A percentile compares a stretch with the other conserved stretches of the same genome.
Evolutionary conservation across 140 eudicot genomes (phyloP).

Genomic region (Bidens hawaiensis): DNA sequence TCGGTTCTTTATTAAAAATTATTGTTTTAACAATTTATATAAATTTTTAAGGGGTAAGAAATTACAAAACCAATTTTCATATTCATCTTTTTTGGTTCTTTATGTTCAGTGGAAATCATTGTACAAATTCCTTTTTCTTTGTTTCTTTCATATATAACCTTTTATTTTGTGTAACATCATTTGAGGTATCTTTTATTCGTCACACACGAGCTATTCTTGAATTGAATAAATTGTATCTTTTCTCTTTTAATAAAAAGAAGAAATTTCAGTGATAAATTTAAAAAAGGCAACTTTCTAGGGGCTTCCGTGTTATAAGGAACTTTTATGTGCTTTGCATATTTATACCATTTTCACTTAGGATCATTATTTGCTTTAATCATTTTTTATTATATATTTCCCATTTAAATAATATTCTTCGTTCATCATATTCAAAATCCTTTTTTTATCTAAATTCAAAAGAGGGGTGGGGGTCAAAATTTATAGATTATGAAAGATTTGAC

Average conservation of each 20-base stretch:
- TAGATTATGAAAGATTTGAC: too few species aligned
- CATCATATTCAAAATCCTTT: too few species aligned
- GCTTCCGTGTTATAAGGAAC: conserved; percentile 25
- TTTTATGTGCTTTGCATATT: conserved; percentile 17
- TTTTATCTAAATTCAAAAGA: too few species aligned
- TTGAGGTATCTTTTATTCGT: background rate
- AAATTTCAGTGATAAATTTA: background rate
- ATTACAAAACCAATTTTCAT: too few species aligned
- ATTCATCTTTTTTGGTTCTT: too few species aligned
- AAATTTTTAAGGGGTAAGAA: too few species aligned
- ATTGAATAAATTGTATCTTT: background rate
- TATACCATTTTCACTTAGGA: conserved; percentile 23
- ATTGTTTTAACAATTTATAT: too few species aligned
- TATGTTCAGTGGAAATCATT: background rate
- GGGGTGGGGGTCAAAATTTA: too few species aligned
- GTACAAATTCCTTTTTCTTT: too few species aligned
- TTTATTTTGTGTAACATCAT: background rate
- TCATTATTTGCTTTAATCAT: conserved; percentile 20
- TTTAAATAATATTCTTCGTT: too few species aligned
- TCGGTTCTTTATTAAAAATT: too few species aligned
- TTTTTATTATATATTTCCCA: conserved; percentile 7
- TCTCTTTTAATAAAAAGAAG: background rate
- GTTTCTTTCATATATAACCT: too few species aligned
- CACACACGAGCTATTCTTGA: background rate
- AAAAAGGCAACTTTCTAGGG: conserved; percentile 18